Percentiles rank a stretch among this genome's conserved stretches.
These are phyloP conservation scores for Termitomyces sp. DNA, from an alignment of 768 basidiomycete species.

Conservation along the genomic window DNA sequence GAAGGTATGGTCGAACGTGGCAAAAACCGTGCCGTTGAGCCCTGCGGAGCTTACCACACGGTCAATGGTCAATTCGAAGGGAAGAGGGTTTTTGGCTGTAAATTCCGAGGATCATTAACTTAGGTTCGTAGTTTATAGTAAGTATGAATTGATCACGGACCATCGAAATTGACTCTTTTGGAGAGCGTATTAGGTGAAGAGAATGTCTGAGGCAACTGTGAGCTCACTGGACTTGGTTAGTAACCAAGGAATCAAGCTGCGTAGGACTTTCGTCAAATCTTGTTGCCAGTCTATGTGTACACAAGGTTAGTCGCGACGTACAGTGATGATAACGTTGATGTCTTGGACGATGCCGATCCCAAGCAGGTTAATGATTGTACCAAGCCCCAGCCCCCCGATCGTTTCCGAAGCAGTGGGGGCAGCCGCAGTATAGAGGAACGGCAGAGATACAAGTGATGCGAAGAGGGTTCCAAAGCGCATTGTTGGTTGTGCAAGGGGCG, in stretches of 20 bases:
- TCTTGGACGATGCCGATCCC: slow-evolving; percentile 35
- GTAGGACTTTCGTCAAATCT: neutral
- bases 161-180: slow-evolving; percentile 33
- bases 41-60: slow-evolving; percentile 38
- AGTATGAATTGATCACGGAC: slow-evolving; percentile 15
- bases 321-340: slow-evolving; percentile 36
- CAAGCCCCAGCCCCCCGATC: slow-evolving; percentile 23
- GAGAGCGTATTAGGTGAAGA: neutral
- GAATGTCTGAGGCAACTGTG: neutral
- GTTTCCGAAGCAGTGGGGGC: slow-evolving; percentile 15
- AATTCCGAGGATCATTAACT: neutral
- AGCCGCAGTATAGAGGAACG: slow-evolving; percentile 22
- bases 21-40: slow-evolving; percentile 51
- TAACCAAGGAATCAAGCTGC: slow-evolving; percentile 32
- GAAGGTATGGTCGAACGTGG: slow-evolving; percentile 58
- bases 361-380: slow-evolving; percentile 37
- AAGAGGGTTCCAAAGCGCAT: slow-evolving; percentile 10
- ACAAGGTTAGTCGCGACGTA: slow-evolving; percentile 6
- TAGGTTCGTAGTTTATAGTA: neutral
- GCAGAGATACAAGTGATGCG: slow-evolving; percentile 21
- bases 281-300: neutral
- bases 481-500: neutral
- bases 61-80: slow-evolving; percentile 43
- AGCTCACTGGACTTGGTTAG: slow-evolving; percentile 33
- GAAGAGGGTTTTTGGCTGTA: slow-evolving; percentile 39